Evolutionary conservation across 352 stramenopile genomes (phyloP).

Genomic region (Phytophthora syringae): DNA sequence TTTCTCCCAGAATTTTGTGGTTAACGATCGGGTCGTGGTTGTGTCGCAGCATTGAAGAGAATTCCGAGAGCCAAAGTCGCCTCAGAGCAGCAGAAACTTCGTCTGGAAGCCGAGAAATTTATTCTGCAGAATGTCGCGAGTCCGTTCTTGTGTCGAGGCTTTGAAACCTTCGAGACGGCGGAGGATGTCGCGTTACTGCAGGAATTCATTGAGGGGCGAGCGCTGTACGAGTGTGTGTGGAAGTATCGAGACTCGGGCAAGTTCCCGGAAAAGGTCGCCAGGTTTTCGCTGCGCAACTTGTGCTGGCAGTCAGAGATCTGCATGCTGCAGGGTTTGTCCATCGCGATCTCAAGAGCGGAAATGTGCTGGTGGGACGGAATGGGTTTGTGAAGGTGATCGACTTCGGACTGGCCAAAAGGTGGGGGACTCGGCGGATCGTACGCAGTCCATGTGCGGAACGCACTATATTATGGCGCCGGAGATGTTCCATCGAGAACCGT

Average conservation of each 20-base stretch:
- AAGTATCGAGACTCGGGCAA: conserved; percentile 40
- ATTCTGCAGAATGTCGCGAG: conserved; percentile 47
- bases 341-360: conserved; percentile 84
- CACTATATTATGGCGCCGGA: conserved; percentile 84
- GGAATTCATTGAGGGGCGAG: conserved; percentile 65
- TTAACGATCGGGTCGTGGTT: neutral
- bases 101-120: conserved; percentile 50
- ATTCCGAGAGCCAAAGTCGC: conserved; percentile 49
- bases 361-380: conserved; percentile 54
- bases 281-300: conserved; percentile 74
- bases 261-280: conserved; percentile 63
- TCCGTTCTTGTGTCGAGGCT: conserved; percentile 56
- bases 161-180: conserved; percentile 37
- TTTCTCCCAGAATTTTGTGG: neutral
- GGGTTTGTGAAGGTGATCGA: conserved; percentile 73
- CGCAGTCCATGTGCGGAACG: conserved; percentile 68
- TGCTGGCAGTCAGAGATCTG: conserved; percentile 61
- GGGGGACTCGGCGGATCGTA: conserved; percentile 1
- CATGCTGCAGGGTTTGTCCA: conserved; percentile 69
- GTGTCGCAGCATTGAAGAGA: conserved; percentile 60
- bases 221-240: conserved; percentile 80
- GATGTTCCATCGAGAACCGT: conserved; percentile 47
- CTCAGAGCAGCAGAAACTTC: conserved; percentile 46
- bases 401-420: conserved; percentile 66
- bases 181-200: conserved; percentile 47